Base-by-base conservation (phyloP, 2,329 filamentous ascomycete genomes). In the Alternaria panax region DNA sequence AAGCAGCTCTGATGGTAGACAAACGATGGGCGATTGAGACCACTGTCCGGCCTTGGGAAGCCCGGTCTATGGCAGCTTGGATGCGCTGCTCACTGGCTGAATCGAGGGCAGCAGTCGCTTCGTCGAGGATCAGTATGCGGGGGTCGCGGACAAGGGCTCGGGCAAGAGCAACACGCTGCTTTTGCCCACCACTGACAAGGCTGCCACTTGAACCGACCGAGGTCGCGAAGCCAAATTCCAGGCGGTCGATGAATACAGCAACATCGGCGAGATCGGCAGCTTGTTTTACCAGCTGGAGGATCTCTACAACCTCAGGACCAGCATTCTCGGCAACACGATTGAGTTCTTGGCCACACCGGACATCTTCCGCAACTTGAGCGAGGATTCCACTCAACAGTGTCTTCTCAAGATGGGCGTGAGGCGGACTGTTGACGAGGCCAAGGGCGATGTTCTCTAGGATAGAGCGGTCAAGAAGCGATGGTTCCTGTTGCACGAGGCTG, bases 91-190 rank as follows among this genome's bases (percentile, higher is more conserved):
- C 87, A 46, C 82, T 86, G 2, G 81, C 80, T 14, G 86, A 86
- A 68, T 89, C 87, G 0, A 89, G 79, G 1, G 87, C 82, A 0
- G 86, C 83, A 2, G 87, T 89, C 2, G 87, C 86, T 68, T 89
- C 87, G 43, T 89, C 87, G 2, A 89, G 78, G 11, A 89, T 80
- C 3, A 89, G 77, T 8, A 89, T 83, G 50, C 80, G 80, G 2
- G 86, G 86, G 45, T 88, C 80, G 4, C 83, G 80, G 28, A 89
- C 82, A 14, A 89, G 75, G 5, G 77, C 77, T 18, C 86, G 79
- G 1, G 87, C 86, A 6, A 89, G 79, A 7, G 86, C 85, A 53
- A 89, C 80, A 5, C 87, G 80, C 67, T 89, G 87, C 51, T 85
- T 82, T 68, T 89, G 87, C 0, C 79, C 80, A 54, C 87, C 86